Evolutionary conservation across 306 rosid species (phyloP), one percentile per base, ranked within the genome.

Genomic region (Gleditsia sinensis): DNA sequence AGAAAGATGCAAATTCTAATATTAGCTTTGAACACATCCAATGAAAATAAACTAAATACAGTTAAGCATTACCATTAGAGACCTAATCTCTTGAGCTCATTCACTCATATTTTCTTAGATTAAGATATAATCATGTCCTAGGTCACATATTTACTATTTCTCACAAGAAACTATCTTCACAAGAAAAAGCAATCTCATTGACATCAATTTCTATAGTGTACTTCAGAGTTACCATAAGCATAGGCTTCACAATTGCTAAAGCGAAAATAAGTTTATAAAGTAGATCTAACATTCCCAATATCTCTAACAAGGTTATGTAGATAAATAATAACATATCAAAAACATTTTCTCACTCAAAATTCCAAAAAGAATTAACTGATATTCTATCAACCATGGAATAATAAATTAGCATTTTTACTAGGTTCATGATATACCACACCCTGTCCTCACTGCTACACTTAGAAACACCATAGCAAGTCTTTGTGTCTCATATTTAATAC

Each of bases 11-110:
- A 63, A 28, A 51, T 72, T 19, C 50, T 33, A 76, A 71, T 24
- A 49, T 77, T n/a, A 53, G 49, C 56, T 17, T 37, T 36, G 39
- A 61, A 67, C n/a, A 37, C 65, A 78, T 76, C 60, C 62, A 51
- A 70, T 32, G 49, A 69, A 67, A 65, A 66, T 71, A 64, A 57
- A 55, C 19, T 72, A 12, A 32, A 72, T 42, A 16, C 11, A 21
- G 50, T 20, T 30, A 61, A 60, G 32, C 24, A 54, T 39, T 53
- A 68, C 21, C 24, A 39, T 13, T 32, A n/a, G 50, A 71, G 51
- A 67, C 43, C 39, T 8, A 14, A 48, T 19, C 48, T 56, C 56
- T 39, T 28, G 25, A 68, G 80, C 28, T 34, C 58, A 59, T 33
- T n/a, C 55, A 54, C 40, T 20, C 43, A n/a, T 24, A 13, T 5